Evolutionary conservation across 1,139 yeast genomes (phyloP), one percentile per base, ranked within the genome.

Genomic region (Nakaseomyces kungkrabaensis): DNA sequence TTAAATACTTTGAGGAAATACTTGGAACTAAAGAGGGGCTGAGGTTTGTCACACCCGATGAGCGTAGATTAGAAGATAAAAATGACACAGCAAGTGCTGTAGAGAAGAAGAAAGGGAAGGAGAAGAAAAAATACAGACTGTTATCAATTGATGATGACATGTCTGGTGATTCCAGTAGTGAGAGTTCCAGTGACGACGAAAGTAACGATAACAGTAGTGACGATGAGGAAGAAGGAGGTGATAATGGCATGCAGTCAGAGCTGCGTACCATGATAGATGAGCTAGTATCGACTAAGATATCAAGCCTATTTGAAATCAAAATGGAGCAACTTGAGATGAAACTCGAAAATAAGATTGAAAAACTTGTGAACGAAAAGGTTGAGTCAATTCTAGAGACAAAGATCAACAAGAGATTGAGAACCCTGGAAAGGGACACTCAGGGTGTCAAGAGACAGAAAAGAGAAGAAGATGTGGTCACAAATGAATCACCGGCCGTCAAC

Each of bases 191-290:
- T 25, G 52, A 51, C 6, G 54, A 50, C 13, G 56, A 44, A 10
- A 17, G 22, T 17, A 17, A 17, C 22, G 22, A 17, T 17, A 17
- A 17, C 3, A 17, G 22, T 17, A 17, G 22, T 17, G 22, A 17
- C 22, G 45, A 47, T 40, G 54, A 51, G 17, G 51, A 48, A 3
- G 54, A 50, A 34, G 54, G 48, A 4, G 49, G 33, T 11, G 51
- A 51, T 24, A 41, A 43, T 43, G 54, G 50, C 43, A 49, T 57
- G 51, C 60, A 58, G 49, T 59, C 61, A 43, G 65, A 63, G 47
- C 51, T 63, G 40, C 59, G 60, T 40, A 47, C 50, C n/a, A 52
- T 63, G 55, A 59, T 63, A 6, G 58, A 63, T 32, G 58, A 57
- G 41, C 52, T 63, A n/a, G 62, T 63, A 4, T 59, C 57, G 26